phyloP scores from a whole-genome alignment of 2,329 filamentous ascomycete genomes.

The Diplodia mutila region DNA sequence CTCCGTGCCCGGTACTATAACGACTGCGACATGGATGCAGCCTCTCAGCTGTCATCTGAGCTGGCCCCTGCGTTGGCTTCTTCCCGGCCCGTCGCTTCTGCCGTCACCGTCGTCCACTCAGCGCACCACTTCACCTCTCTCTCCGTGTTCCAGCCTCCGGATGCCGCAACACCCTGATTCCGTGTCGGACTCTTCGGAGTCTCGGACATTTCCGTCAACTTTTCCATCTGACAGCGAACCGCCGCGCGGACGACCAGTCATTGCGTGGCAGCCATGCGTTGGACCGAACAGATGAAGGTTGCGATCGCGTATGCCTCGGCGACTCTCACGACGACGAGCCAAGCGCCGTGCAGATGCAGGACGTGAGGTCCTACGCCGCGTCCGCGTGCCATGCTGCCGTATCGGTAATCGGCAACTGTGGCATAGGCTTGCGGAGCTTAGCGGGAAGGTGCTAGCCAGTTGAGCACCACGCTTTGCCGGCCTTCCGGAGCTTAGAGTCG shows the following conservation, averaged over 20 bases:
- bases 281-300: neutral
- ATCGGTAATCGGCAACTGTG: neutral
- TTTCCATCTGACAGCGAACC: neutral
- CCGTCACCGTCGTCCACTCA: neutral
- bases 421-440: neutral
- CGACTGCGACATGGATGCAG: neutral
- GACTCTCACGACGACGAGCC: neutral
- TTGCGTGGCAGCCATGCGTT: constrained; percentile 10
- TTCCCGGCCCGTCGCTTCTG: constrained; percentile 10
- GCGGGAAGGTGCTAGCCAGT: neutral
- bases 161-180: neutral
- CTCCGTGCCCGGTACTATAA: no score
- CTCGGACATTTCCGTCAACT: neutral
- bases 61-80: neutral
- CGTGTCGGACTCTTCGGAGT: neutral
- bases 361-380: neutral
- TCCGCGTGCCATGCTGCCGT: neutral
- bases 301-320: neutral
- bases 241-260: neutral
- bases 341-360: neutral
- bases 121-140: neutral
- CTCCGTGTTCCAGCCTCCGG: neutral
- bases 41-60: neutral
- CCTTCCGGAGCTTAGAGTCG: constrained; percentile 1
- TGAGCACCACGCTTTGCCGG: neutral